phyloP scores from a whole-genome alignment of 768 basidiomycete genomes.

The Coprinopsis strossmayeri region DNA sequence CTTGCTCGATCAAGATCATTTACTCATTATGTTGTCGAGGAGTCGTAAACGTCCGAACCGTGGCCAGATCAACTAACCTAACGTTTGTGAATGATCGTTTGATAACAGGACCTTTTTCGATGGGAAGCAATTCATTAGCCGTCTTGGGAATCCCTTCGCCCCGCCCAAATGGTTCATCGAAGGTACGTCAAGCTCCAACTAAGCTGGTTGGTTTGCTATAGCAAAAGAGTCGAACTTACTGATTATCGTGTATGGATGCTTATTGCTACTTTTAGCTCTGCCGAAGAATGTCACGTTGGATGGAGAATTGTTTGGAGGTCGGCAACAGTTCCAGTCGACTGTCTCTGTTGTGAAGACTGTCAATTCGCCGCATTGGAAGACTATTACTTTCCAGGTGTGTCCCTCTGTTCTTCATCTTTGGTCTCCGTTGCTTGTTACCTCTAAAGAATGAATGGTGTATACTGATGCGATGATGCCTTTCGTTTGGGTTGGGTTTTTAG shows the following conservation, averaged over 20 bases:
- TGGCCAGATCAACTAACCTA: too few species aligned
- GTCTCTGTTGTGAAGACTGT: constrained; percentile 54
- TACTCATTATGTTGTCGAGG: background rate
- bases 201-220: background rate
- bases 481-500: too few species aligned
- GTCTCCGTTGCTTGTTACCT: background rate
- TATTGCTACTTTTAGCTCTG: constrained; percentile 30
- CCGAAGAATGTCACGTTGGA: constrained; percentile 52
- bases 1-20: too few species aligned
- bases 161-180: constrained; percentile 54
- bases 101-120: constrained; percentile 55
- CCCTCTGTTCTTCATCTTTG: constrained; percentile 2
- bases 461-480: too few species aligned
- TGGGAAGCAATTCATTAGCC: constrained; percentile 43
- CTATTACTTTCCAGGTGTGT: constrained; percentile 46
- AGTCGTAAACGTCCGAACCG: constrained; percentile 1
- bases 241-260: too few species aligned
- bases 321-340: constrained; percentile 50
- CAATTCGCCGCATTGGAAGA: constrained; percentile 52
- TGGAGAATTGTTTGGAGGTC: constrained; percentile 53
- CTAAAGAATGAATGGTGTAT: too few species aligned
- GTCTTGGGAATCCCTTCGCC: constrained; percentile 53
- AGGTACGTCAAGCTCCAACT: too few species aligned
- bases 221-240: background rate
- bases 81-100: too few species aligned